Percentiles rank a stretch among this genome's conserved stretches.
These are phyloP conservation scores for Chalciporus sp. DNA, from an alignment of 1,284 basidiomycete genomes.

Conservation along the genomic window DNA sequence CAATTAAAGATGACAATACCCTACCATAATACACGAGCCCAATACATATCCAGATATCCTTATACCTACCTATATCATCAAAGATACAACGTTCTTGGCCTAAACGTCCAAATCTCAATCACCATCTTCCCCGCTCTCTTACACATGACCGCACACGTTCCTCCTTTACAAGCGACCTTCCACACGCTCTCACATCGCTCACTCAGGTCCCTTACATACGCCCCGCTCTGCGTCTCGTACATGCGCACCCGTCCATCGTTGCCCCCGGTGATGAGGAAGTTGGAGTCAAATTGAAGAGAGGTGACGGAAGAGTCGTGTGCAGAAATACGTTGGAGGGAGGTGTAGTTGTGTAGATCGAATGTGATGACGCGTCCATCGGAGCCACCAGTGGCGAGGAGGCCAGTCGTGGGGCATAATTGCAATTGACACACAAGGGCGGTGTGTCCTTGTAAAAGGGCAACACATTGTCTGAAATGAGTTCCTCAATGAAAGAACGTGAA, in stretches of 20 bases:
- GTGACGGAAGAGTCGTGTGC: conserved; percentile 94
- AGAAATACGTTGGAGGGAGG: conserved; percentile 55
- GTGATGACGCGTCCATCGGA: conserved; percentile 94
- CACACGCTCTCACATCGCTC: conserved; percentile 84
- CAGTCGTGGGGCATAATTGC: conserved; percentile 58
- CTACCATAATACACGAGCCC: not conserved
- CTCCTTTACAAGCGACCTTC: conserved; percentile 81
- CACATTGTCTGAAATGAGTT: conserved; percentile 63
- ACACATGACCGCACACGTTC: conserved; percentile 83
- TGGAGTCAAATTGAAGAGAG: conserved; percentile 84
- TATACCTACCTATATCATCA: conserved; percentile 15
- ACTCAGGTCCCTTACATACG: conserved; percentile 75
- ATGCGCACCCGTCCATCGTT: conserved; percentile 92
- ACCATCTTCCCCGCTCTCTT: conserved; percentile 83
- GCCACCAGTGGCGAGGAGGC: conserved; percentile 83
- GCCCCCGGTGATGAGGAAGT: conserved; percentile 81
- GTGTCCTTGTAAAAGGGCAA: conserved; percentile 90
- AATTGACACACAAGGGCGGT: conserved; percentile 94
- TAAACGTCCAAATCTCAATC: conserved; percentile 86
- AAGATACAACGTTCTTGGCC: conserved; percentile 39
- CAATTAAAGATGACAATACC: not conserved
- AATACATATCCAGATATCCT: conserved; percentile 13
- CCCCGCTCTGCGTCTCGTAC: conserved; percentile 76
- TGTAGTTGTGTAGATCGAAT: conserved; percentile 68
- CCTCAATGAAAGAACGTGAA: not conserved